Evolutionary conservation across 345 rosid genomes (phyloP), one percentile per base, ranked within the genome.

Genomic region (Eucalyptus melliodora): DNA sequence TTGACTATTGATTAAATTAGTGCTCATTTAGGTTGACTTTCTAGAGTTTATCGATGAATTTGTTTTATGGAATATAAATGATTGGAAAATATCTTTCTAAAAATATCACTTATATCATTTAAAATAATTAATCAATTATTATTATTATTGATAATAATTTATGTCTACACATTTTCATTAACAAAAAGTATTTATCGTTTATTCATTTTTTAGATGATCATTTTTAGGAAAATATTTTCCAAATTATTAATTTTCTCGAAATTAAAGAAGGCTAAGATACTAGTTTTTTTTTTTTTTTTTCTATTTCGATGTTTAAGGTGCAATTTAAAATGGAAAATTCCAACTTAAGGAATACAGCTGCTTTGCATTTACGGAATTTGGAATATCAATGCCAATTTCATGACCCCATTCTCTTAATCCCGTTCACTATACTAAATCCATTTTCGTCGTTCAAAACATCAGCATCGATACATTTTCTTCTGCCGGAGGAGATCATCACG

Each of bases 21-120:
- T 11, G 47, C 13, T 77, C 27, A 40, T 77, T 21, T 40, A 11
- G 16, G 16, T 77, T 77, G 85, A 77, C 47, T 21, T 14, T 21
- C 1, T 21, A 1, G 9, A 77, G 47, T 21, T 77, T 62, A 13
- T 62, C 0, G 31, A 6, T 2, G 4, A n/a, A n/a, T n/a, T n/a
- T n/a, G n/a, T n/a, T n/a, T n/a, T n/a, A n/a, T n/a, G n/a, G n/a
- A n/a, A n/a, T n/a, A n/a, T n/a, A n/a, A n/a, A n/a, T n/a, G n/a
- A n/a, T n/a, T n/a, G n/a, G n/a, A n/a, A n/a, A n/a, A n/a, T n/a
- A n/a, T n/a, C n/a, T n/a, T n/a, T n/a, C n/a, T n/a, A n/a, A n/a
- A n/a, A n/a, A n/a, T n/a, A n/a, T n/a, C n/a, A n/a, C n/a, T n/a
- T 62, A 30, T 62, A 62, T 30, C 1, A 2, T 1, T 62, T 62